Base-by-base conservation (phyloP, 371 early-diverging fungal genomes). In the Apophysomyces elegans region DNA sequence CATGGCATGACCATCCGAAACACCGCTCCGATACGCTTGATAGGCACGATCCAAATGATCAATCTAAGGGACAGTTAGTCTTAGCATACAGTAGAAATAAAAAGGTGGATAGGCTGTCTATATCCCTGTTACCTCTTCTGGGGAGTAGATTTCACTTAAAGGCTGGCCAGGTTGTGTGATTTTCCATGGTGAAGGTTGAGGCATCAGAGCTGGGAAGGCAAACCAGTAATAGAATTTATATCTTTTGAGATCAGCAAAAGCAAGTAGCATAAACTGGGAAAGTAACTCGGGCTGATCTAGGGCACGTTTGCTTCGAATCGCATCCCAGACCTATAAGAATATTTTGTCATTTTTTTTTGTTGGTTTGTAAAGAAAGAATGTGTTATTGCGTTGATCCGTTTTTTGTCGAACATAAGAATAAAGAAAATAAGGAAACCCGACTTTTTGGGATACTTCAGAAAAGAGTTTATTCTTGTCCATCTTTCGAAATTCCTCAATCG, bases 221-320 rank as follows among this genome's bases (percentile, higher is more conserved):
- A 95, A 92, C 96, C 95, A 95, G 75, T 95, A 96, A 76, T 89
- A 91, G 74, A 93, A 98, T 71, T 88, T 90, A 85, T 94, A 94
- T 72, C 91, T 91, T 71, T 98, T 98, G 63, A 98, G 74, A 77
- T 98, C 96, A 0, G 96, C 95, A 84, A 93, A 96, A 2, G 96
- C 88, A 14, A 96, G 59, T 44, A 95, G 68, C 7, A 92, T 60
- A 67, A 96, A 95, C 5, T 76, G 75, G 47, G 80, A 76, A 37
- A 97, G 79, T 8, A 87, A 60, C 37, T 68, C 70, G 2, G 96
- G 95, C 37, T 84, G 56, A 26, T 70, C 37, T 1, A 90, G 62
- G 0, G 92, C 94, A n/a, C 69, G 70, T 14, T 93, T 91, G 44
- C 83, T 82, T 7, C 62, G 63, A 13, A 96, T 92, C 21, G 80